Base-by-base conservation (phyloP, 2,329 filamentous ascomycete species). In the Fusarium torulosum region DNA sequence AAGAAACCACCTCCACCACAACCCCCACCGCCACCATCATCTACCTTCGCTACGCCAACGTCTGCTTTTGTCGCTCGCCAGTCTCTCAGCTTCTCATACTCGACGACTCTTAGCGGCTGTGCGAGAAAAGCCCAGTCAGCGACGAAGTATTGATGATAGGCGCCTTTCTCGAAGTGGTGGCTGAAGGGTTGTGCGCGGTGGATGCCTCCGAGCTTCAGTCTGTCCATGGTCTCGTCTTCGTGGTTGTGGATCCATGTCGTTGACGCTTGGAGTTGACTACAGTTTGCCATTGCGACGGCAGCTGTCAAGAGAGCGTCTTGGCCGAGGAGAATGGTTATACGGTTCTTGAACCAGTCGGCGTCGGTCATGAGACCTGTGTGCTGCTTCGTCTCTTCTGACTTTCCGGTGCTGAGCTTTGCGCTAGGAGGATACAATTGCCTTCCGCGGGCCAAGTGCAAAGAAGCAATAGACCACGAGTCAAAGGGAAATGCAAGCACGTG, bases 401-500 rank as follows among this genome's bases (percentile, higher is more conserved):
- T 49, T 1, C 19, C 23, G 0, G 3, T 6, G 3, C 5, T 2
- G 6, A 3, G 15, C 9, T 14, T 19, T 21, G 20, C 3, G 11
- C 6, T 33, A 0, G 52, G 51, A 2, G 78, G 71, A 58, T 82
- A 82, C 13, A 78, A 44, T 15, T 74, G 55, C 3, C 73, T 70
- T 4, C 74, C 75, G 9, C 79, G 70, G 4, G 72, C 53, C 0
- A 81, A 74, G 49, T 81, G 80, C 1, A 79, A 67, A 6, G 77
- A 73, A 3, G 76, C 63, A 19, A 82, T 74, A 7, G 79, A 81
- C 78, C 77, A 81, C 3, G 79, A 76, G 59, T 82, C 80, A 52
- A 81, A 81, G 0, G 80, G 80, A 23, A 81, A 82, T 0, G 79
- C 79, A 63, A 78, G 79, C 0, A 81, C 74, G 63, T 83, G 81